Base-by-base conservation (phyloP, 2,329 filamentous ascomycete genomes). In the Westerdykella sp. region DNA sequence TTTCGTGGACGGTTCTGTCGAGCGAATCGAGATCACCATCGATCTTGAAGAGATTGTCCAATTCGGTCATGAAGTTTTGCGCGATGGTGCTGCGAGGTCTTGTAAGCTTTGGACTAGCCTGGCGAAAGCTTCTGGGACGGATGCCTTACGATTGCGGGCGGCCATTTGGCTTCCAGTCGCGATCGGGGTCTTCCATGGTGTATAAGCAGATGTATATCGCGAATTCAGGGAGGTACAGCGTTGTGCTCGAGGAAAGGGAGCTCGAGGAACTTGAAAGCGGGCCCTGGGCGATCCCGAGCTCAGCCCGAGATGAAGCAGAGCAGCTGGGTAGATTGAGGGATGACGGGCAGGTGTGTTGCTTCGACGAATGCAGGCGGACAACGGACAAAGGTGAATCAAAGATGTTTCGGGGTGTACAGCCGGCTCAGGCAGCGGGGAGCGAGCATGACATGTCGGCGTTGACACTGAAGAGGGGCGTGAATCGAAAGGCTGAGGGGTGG, bases 31-130 rank as follows among this genome's bases (percentile, higher is more conserved):
- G 68, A 55, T 83, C 84, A 67, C 82, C 84, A 56, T 93, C 87
- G 62, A 96, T 83, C 60, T 85, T 84, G 73, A 96, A 96, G 56
- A 94, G 84, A 64, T 88, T 84, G 73, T 91, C 85, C 48, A 96
- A 76, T 65, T 91, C 87, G 36, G 81, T 75, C 46, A 88, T 91
- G 71, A 96, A 95, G 63, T 85, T 87, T 57, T 81, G 84, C 42
- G 89, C 90, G 69, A 95, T 82, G 48, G 87, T 93, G 51, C 90
- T 95, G 69, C 37, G 18, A 44, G 54, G 62, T 43, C 64, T 41
- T 13, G n/a, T 35, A 3, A 16, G 39, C 55, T 63, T 48, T 64
- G 61, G 47, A 44, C 36, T 15, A 47, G 48, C 42, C 46, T 52
- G 49, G 47, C 46, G 53, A 55, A 35, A 35, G 32, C 50, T 52